phyloP scores from a whole-genome alignment of 2,329 filamentous ascomycete genomes.

The Verticillium isaacii region DNA sequence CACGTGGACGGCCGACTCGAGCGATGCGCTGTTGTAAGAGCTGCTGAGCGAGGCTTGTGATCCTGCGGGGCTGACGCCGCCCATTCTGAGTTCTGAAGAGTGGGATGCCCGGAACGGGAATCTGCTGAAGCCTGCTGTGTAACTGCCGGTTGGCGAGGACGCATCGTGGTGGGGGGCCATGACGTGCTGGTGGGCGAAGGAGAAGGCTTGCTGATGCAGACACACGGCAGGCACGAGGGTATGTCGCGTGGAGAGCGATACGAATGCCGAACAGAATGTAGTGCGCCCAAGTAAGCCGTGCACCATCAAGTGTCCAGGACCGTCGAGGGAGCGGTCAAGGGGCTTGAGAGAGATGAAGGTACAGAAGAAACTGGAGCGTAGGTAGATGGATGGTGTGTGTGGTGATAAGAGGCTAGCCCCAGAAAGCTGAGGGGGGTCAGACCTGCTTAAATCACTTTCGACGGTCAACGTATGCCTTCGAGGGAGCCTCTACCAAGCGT shows the following conservation, averaged over 20 bases:
- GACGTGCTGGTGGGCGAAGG: conserved; percentile 4
- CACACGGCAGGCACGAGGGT: not conserved
- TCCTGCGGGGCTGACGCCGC: conserved; percentile 20
- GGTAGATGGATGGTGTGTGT: not conserved
- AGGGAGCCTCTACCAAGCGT: not conserved
- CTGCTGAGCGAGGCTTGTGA: conserved; percentile 33
- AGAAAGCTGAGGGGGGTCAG: not conserved
- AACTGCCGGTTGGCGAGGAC: conserved; percentile 40
- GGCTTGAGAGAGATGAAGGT: not conserved
- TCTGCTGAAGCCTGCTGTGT: conserved; percentile 33
- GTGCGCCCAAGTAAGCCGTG: not conserved
- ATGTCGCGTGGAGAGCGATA: not conserved
- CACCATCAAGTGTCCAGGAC: not conserved
- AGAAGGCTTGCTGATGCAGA: not conserved
- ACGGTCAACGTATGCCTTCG: not conserved
- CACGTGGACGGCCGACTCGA: conserved; percentile 26
- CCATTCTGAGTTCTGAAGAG: conserved; percentile 23
- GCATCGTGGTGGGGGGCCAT: conserved; percentile 45
- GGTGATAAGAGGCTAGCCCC: not conserved
- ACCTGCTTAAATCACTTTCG: not conserved
- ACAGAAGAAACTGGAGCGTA: not conserved
- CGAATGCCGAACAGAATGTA: not conserved
- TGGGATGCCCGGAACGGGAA: conserved; percentile 26
- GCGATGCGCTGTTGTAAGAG: conserved; percentile 34
- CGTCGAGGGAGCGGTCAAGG: not conserved